Evolutionary conservation across 2,329 filamentous ascomycete genomes (phyloP).

Genomic region (Phyllosticta capitalensis): DNA sequence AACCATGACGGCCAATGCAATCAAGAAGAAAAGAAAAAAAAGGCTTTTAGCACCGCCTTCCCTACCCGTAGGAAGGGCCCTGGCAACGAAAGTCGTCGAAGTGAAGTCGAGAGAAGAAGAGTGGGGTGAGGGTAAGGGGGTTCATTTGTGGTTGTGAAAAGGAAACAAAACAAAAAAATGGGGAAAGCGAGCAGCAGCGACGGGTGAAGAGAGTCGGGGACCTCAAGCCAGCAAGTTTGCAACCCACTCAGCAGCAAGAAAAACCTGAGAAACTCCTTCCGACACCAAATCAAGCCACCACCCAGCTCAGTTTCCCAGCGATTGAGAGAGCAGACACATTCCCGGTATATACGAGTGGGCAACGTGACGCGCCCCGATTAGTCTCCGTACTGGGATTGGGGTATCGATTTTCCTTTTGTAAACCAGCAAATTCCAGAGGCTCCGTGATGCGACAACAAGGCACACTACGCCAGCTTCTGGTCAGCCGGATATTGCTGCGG

Average conservation of each 20-base stretch:
- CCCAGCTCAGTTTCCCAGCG: slow-evolving; percentile 2
- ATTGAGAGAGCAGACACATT: slow-evolving; percentile 10
- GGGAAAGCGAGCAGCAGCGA: neutral
- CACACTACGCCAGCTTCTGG: slow-evolving; percentile 28
- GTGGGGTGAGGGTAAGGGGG: too few relatives aligned
- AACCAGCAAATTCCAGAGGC: slow-evolving; percentile 12
- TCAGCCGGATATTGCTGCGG: slow-evolving; percentile 58
- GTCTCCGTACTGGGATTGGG: slow-evolving; percentile 11
- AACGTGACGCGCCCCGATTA: slow-evolving; percentile 6
- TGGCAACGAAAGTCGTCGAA: slow-evolving; percentile 11
- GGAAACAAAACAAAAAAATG: slow-evolving; percentile 5
- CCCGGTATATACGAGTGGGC: slow-evolving; percentile 12
- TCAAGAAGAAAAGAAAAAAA: neutral
- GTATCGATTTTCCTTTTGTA: slow-evolving; percentile 13
- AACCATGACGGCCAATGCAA: neutral
- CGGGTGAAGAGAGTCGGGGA: neutral
- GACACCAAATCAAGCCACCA: slow-evolving; percentile 11
- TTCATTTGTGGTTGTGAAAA: neutral
- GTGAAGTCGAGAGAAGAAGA: slow-evolving; percentile 1
- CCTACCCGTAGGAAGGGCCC: neutral
- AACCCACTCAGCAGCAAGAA: slow-evolving; percentile 4
- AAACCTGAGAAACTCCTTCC: slow-evolving; percentile 9
- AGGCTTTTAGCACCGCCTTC: neutral
- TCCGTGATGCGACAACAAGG: too few relatives aligned
- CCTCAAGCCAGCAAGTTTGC: neutral